phyloP scores from a whole-genome alignment of 202 grass and related monocot genomes.

The Musa balbisiana region DNA sequence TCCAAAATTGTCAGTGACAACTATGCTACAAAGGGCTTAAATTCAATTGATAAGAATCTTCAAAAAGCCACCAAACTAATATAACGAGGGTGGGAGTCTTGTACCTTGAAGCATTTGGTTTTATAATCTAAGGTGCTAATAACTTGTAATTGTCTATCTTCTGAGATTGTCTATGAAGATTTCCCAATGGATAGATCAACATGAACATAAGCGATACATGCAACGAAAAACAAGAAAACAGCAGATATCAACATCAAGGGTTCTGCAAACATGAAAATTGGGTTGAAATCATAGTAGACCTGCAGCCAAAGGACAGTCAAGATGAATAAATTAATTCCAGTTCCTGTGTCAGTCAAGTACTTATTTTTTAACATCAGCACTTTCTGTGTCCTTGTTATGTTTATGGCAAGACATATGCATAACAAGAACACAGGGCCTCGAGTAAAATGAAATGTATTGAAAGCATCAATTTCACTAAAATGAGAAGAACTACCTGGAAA shows the following conservation, averaged over 20 bases:
- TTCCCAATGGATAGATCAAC: slow-evolving; percentile 62
- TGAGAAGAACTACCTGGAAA: slow-evolving; percentile 49
- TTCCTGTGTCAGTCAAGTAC: not conserved
- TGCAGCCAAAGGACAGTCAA: slow-evolving; percentile 19
- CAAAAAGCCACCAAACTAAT: not conserved
- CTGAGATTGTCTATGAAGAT: slow-evolving; percentile 18
- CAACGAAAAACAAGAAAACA: slow-evolving; percentile 45
- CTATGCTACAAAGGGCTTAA: not conserved
- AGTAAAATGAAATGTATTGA: not conserved
- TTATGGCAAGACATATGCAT: too few relatives aligned
- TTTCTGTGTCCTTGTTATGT: too few relatives aligned
- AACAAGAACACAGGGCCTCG: too few relatives aligned
- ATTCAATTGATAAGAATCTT: not conserved
- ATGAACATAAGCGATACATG: slow-evolving; percentile 58
- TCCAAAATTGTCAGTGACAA: not conserved
- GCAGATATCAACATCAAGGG: slow-evolving; percentile 67
- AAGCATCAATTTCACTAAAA: not conserved
- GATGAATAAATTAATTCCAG: not conserved
- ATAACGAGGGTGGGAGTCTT: not conserved
- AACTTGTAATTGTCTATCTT: not conserved
- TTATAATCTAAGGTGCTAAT: not conserved
- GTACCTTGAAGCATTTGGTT: not conserved
- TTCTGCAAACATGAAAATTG: slow-evolving; percentile 63
- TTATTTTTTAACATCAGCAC: not conserved
- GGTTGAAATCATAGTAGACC: slow-evolving; percentile 77